Conservation (phyloP, 2,329 filamentous ascomycete genomes). For the Fusarium brachygibbosum region DNA sequence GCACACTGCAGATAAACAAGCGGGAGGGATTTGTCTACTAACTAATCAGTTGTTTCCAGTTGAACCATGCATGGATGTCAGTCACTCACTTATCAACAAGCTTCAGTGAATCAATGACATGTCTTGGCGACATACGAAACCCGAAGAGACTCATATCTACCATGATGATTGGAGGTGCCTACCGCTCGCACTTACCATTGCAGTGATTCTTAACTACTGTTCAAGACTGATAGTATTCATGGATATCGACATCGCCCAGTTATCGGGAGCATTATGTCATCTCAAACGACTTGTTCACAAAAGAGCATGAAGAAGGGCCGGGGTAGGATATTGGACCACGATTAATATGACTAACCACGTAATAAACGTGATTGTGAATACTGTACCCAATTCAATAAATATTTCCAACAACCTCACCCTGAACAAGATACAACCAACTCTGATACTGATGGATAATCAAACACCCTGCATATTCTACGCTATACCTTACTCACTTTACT, state of each 20-base stretch:
- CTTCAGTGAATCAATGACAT: conserved; percentile 20
- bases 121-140: conserved; percentile 14
- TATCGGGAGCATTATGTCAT: conserved; percentile 14
- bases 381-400: not conserved
- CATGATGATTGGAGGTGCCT: not conserved
- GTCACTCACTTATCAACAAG: conserved; percentile 7
- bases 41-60: conserved; percentile 14
- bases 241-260: not conserved
- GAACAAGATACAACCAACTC: not conserved
- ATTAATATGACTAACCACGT: conserved; percentile 33
- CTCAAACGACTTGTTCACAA: conserved; percentile 5
- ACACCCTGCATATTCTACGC: not conserved
- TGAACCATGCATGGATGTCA: conserved; percentile 10
- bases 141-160: not conserved
- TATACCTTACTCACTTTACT: not conserved
- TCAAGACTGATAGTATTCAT: conserved; percentile 1
- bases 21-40: not conserved
- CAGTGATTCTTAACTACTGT: not conserved
- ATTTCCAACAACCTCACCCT: conserved; percentile 2
- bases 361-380: conserved; percentile 5
- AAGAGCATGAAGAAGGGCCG: not conserved
- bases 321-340: conserved; percentile 22
- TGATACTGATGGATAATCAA: not conserved
- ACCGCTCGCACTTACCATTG: not conserved
- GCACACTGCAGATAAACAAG: conserved; percentile 13